Conservation (phyloP, 2,329 filamentous ascomycete genomes). For the Cytospora mali region DNA sequence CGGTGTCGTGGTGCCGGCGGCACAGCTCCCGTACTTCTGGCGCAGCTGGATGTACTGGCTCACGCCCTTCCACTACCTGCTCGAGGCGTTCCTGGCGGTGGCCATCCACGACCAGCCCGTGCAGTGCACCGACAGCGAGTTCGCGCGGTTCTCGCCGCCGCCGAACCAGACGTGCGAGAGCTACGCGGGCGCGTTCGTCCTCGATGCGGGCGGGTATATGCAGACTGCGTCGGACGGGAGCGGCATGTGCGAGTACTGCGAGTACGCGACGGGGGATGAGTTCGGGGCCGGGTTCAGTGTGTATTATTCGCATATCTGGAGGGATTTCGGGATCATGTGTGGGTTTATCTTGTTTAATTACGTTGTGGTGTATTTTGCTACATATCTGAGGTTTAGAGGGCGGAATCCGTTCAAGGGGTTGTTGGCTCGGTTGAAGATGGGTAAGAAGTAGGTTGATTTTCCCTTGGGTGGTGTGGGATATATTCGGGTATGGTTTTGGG, state of each 20-base stretch:
- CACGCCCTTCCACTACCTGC: slow-evolving; percentile 65
- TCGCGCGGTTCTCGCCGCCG: slow-evolving; percentile 55
- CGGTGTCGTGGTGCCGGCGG: slow-evolving; percentile 72
- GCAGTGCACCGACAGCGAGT: slow-evolving; percentile 50
- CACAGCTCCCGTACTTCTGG: slow-evolving; percentile 67
- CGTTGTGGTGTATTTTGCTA: slow-evolving; percentile 60
- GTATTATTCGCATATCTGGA: slow-evolving; percentile 63
- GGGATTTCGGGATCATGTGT: slow-evolving; percentile 66
- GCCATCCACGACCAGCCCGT: slow-evolving; percentile 50
- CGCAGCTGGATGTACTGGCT: slow-evolving; percentile 65
- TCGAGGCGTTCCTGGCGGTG: slow-evolving; percentile 58
- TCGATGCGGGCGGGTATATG: slow-evolving; percentile 55
- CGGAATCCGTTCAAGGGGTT: slow-evolving; percentile 11
- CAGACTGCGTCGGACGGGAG: slow-evolving; percentile 49
- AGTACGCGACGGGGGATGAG: slow-evolving; percentile 55
- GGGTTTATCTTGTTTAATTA: slow-evolving; percentile 62
- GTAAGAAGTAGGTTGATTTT: background rate
- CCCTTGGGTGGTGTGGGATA: background rate
- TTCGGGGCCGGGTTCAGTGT: slow-evolving; percentile 53
- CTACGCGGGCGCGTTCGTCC: slow-evolving; percentile 57
- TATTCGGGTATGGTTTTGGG: background rate
- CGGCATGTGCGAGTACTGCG: slow-evolving; percentile 44
- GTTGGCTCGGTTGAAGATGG: slow-evolving; percentile 7
- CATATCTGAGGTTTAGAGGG: slow-evolving; percentile 6
- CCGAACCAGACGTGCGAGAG: slow-evolving; percentile 56